A percentile compares a stretch with the other conserved stretches of the same genome.
phyloP scores from a whole-genome alignment of 805 yeast genomes.

The Cyberlindnera euphorbiiphila region DNA sequence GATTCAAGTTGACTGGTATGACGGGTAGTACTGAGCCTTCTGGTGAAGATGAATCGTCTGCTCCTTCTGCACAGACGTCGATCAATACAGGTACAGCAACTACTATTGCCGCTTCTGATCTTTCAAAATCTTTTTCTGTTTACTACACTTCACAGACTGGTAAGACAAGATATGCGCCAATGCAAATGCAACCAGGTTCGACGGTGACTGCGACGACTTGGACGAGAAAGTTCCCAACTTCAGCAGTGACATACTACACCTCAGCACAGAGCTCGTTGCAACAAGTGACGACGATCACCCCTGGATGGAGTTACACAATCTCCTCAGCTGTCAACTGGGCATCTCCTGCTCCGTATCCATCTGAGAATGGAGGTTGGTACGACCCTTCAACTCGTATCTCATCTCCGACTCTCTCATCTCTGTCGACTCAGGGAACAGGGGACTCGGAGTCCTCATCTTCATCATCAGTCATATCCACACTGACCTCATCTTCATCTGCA shows the following conservation, averaged over 20 bases:
- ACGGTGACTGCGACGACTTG: slow-evolving; percentile 61
- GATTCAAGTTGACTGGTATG: slow-evolving; percentile 71
- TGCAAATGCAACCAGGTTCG: slow-evolving; percentile 86
- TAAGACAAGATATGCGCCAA: slow-evolving; percentile 76
- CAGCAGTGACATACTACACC: slow-evolving; percentile 59
- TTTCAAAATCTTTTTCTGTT: slow-evolving; percentile 54
- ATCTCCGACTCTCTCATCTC: slow-evolving; percentile 9
- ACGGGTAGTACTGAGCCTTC: slow-evolving; percentile 49
- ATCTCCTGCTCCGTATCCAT: slow-evolving; percentile 64
- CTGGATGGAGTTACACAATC: slow-evolving; percentile 76
- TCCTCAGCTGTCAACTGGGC: slow-evolving; percentile 68
- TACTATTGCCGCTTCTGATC: slow-evolving; percentile 33
- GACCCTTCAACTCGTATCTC: slow-evolving; percentile 39
- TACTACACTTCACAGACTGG: slow-evolving; percentile 83
- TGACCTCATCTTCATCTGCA: too few relatives aligned
- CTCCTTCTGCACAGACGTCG: slow-evolving; percentile 39
- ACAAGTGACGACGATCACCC: slow-evolving; percentile 67
- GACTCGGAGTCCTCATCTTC: neutral
- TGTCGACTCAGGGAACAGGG: slow-evolving; percentile 4
- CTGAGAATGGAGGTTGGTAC: slow-evolving; percentile 59
- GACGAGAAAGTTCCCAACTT: slow-evolving; percentile 64
- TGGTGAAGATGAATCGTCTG: slow-evolving; percentile 36
- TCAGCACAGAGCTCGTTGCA: slow-evolving; percentile 33
- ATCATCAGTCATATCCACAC: too few relatives aligned
- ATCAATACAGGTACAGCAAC: slow-evolving; percentile 35